phyloP scores from a whole-genome alignment of 768 basidiomycete species.

The Amanita fuliginea region DNA sequence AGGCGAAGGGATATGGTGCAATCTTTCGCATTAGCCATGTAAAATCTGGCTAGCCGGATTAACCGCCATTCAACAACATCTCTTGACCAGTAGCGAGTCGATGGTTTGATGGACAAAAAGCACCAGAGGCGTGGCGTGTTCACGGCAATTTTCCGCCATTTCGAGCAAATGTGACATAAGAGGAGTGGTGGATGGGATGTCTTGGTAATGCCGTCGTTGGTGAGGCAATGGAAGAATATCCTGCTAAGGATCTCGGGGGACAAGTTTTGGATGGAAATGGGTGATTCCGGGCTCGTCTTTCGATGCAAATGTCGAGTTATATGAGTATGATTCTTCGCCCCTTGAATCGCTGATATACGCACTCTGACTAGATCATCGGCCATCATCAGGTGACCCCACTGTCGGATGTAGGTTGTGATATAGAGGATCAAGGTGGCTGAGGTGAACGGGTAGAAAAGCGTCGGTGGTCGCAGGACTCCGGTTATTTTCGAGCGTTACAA shows the following conservation, averaged over 20 bases:
- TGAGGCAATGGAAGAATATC: conserved; percentile 1
- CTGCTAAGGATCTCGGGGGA: not conserved
- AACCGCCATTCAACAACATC: not conserved
- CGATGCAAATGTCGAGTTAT: not conserved
- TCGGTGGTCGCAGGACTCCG: not conserved
- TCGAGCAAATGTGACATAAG: conserved; percentile 1
- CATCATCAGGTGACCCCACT: not conserved
- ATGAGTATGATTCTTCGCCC: not conserved
- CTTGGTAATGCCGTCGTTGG: not conserved
- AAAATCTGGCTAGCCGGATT: not conserved
- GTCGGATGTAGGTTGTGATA: not conserved
- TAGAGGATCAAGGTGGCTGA: not conserved
- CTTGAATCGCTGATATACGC: not conserved
- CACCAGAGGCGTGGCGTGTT: not conserved
- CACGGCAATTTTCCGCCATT: not conserved
- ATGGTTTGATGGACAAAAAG: not conserved
- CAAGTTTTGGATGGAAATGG: not conserved
- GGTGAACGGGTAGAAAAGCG: not conserved
- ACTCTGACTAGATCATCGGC: not conserved
- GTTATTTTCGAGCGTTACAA: not conserved
- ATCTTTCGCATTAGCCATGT: conserved; percentile 1
- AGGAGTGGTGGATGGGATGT: not conserved
- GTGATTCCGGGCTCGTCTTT: not conserved
- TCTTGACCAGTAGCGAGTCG: conserved; percentile 1
- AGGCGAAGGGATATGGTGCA: not conserved